Percentiles rank a stretch among this genome's conserved stretches.
phyloP scores from a whole-genome alignment of 2,329 filamentous ascomycete genomes.

The Colletotrichum lupini region DNA sequence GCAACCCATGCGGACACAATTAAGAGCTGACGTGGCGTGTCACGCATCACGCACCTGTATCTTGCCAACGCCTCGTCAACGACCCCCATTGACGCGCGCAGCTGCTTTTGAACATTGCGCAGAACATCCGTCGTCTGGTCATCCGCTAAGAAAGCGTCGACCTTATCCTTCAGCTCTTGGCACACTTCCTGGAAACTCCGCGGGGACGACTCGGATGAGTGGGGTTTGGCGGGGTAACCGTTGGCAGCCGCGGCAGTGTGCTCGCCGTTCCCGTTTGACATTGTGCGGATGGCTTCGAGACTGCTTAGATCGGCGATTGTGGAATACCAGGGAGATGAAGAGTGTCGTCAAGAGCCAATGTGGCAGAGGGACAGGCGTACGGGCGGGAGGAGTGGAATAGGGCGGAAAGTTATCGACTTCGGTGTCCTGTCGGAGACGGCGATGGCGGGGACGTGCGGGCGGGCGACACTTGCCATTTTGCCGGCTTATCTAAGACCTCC shows the following conservation, averaged over 20 bases:
- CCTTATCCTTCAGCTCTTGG: conserved; percentile 65
- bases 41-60: conserved; percentile 76
- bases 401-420: conserved; percentile 16
- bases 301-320: neutral
- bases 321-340: neutral
- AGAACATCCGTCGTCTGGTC: conserved; percentile 67
- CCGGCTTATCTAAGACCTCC: conserved; percentile 5
- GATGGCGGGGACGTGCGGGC: conserved; percentile 23
- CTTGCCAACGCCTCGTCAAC: conserved; percentile 79
- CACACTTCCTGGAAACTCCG: conserved; percentile 53
- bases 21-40: conserved; percentile 14
- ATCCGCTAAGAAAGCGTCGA: conserved; percentile 74
- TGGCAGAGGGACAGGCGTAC: neutral
- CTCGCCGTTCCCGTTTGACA: conserved; percentile 21
- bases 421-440: conserved; percentile 32
- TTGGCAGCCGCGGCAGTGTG: conserved; percentile 19
- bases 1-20: neutral
- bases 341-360: neutral
- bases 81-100: conserved; percentile 76
- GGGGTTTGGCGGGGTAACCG: conserved; percentile 34
- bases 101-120: conserved; percentile 77
- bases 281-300: neutral
- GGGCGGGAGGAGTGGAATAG: neutral
- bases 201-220: conserved; percentile 28
- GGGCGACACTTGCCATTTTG: conserved; percentile 18